Evolutionary conservation across 2,329 filamentous ascomycete species (phyloP).

Genomic region (Alternaria novae-zelandiae): DNA sequence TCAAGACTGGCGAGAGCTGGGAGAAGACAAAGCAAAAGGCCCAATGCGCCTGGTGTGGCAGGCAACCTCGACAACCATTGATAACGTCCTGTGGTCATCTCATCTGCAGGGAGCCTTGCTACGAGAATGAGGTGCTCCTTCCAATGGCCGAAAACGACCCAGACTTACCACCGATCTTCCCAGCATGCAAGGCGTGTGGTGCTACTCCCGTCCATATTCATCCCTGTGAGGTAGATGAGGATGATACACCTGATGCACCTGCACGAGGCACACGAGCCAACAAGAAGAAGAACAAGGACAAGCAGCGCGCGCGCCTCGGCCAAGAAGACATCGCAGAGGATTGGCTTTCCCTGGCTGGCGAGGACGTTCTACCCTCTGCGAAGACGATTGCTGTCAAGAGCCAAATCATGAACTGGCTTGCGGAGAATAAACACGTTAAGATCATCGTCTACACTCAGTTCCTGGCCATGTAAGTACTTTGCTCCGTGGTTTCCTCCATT

Average conservation of each 20-base stretch:
- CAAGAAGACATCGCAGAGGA: conserved; percentile 41
- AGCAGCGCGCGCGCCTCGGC: conserved; percentile 15
- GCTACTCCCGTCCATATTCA: conserved; percentile 23
- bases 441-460: conserved; percentile 69
- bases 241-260: conserved; percentile 5
- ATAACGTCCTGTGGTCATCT: conserved; percentile 63
- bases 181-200: conserved; percentile 46
- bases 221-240: conserved; percentile 30
- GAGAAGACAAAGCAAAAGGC: conserved; percentile 51
- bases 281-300: conserved; percentile 19
- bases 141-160: conserved; percentile 23
- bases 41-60: conserved; percentile 54
- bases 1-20: conserved; percentile 44
- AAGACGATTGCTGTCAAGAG: conserved; percentile 56
- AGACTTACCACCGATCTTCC: no score
- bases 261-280: conserved; percentile 25
- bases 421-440: conserved; percentile 58
- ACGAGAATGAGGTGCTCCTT: conserved; percentile 23
- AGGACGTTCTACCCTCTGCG: conserved; percentile 50
- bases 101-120: conserved; percentile 59
- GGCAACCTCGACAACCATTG: conserved; percentile 47
- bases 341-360: conserved; percentile 49
- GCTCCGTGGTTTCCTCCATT: no score
- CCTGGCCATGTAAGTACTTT: conserved; percentile 48
- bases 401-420: conserved; percentile 54